Evolutionary conservation across 2,329 filamentous ascomycete genomes (phyloP).

Genomic region (Ascosphaera pollenicola): DNA sequence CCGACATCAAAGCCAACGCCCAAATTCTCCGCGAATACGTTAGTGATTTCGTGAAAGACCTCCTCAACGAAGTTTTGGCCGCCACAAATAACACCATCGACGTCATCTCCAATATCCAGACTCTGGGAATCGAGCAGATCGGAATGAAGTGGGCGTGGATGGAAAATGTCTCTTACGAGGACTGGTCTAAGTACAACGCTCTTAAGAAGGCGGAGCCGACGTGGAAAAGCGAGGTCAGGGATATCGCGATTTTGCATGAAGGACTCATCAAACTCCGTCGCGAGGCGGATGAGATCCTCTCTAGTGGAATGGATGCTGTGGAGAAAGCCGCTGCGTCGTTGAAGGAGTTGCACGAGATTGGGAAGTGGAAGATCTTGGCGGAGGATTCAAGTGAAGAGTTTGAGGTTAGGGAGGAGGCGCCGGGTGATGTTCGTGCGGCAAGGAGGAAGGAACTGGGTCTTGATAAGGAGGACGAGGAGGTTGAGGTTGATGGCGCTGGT

Average conservation of each 20-base stretch:
- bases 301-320: slow-evolving; percentile 59
- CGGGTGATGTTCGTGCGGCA: slow-evolving; percentile 21
- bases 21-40: slow-evolving; percentile 61
- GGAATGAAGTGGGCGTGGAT: slow-evolving; percentile 91
- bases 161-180: slow-evolving; percentile 86
- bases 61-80: slow-evolving; percentile 43
- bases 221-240: slow-evolving; percentile 65
- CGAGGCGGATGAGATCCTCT: slow-evolving; percentile 47
- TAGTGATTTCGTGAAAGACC: slow-evolving; percentile 45
- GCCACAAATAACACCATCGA: slow-evolving; percentile 62
- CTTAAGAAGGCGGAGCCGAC: slow-evolving; percentile 62
- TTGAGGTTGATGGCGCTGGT: too few species aligned
- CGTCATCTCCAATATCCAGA: slow-evolving; percentile 61
- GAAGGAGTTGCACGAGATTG: slow-evolving; percentile 58
- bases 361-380: slow-evolving; percentile 60
- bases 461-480: not conserved
- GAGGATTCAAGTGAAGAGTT: slow-evolving; percentile 61
- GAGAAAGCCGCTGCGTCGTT: slow-evolving; percentile 63
- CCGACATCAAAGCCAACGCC: slow-evolving; percentile 54
- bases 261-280: slow-evolving; percentile 46
- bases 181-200: slow-evolving; percentile 88
- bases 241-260: slow-evolving; percentile 51
- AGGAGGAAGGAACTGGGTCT: slow-evolving; percentile 1
- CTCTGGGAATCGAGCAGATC: slow-evolving; percentile 71
- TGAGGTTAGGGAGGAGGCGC: slow-evolving; percentile 40